These are phyloP conservation scores for Cercospora zeina DNA, from an alignment of 2,329 filamentous ascomycete species.

Conservation along the genomic window DNA sequence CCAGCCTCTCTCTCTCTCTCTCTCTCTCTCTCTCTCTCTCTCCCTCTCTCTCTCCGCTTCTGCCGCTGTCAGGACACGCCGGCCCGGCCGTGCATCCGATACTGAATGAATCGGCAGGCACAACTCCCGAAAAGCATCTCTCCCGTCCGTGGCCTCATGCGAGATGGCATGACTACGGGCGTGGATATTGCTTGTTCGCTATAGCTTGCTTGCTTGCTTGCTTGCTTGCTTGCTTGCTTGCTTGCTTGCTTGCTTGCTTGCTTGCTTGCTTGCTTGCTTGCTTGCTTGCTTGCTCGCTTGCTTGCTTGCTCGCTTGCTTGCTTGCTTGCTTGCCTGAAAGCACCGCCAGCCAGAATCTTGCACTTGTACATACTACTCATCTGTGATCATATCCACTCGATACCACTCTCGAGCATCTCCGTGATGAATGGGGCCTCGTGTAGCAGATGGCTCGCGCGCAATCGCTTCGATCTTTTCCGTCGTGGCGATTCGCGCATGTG, in stretches of 20 bases:
- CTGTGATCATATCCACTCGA: background rate
- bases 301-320: too few relatives aligned
- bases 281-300: too few relatives aligned
- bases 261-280: too few relatives aligned
- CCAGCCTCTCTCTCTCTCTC: slow-evolving; percentile 4
- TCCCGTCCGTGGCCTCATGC: background rate
- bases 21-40: background rate
- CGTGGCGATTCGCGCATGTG: slow-evolving; percentile 21
- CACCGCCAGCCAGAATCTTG: background rate
- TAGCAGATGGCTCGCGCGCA: slow-evolving; percentile 23
- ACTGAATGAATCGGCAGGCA: background rate
- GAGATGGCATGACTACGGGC: background rate
- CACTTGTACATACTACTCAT: background rate
- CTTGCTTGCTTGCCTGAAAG: too few relatives aligned
- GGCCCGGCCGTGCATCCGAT: slow-evolving; percentile 10
- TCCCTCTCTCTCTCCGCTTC: slow-evolving; percentile 6
- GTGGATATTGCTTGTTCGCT: slow-evolving; percentile 7
- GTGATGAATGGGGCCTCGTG: too few relatives aligned
- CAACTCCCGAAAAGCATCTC: slow-evolving; percentile 4
- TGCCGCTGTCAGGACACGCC: slow-evolving; percentile 19
- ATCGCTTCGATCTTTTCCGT: slow-evolving; percentile 23
- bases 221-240: too few relatives aligned
- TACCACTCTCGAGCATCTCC: slow-evolving; percentile 7
- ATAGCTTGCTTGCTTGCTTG: too few relatives aligned
- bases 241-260: too few relatives aligned